Evolutionary conservation across 768 basidiomycete genomes (phyloP).

Genomic region (Trametes cubensis): DNA sequence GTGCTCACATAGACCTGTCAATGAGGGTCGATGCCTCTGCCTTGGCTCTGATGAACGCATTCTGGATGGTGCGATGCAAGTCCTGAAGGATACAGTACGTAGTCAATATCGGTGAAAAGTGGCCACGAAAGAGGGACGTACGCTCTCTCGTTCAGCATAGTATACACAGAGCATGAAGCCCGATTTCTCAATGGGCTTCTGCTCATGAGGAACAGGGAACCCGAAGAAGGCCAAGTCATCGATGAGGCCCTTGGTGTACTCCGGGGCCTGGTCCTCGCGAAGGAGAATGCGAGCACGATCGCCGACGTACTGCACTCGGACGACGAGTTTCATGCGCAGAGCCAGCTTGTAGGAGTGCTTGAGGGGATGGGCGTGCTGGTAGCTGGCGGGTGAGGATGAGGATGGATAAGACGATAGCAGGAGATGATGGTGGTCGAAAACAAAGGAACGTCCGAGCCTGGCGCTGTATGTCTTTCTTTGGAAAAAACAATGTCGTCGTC

Average conservation of each 20-base stretch:
- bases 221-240: conserved; percentile 19
- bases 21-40: conserved; percentile 8
- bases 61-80: conserved; percentile 18
- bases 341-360: no score
- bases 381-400: background rate
- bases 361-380: background rate
- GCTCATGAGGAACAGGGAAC: conserved; percentile 20
- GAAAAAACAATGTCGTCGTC: conserved; percentile 14
- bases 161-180: conserved; percentile 24
- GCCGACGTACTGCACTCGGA: conserved; percentile 25
- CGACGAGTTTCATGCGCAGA: conserved; percentile 22
- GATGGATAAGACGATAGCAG: background rate
- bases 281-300: conserved; percentile 22
- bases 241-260: conserved; percentile 24
- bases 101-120: background rate
- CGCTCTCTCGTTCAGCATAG: conserved; percentile 20
- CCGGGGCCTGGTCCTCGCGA: conserved; percentile 19
- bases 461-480: conserved; percentile 1
- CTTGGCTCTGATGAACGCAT: conserved; percentile 18
- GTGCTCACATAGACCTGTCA: conserved; percentile 22
- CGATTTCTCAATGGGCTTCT: conserved; percentile 22
- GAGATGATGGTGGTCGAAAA: conserved; percentile 13
- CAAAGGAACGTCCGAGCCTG: conserved; percentile 6
- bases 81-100: conserved; percentile 7
- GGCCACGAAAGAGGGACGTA: background rate